These are phyloP conservation scores for Angomonas deanei DNA, from an alignment of 208 protist genomes.

Conservation along the genomic window DNA sequence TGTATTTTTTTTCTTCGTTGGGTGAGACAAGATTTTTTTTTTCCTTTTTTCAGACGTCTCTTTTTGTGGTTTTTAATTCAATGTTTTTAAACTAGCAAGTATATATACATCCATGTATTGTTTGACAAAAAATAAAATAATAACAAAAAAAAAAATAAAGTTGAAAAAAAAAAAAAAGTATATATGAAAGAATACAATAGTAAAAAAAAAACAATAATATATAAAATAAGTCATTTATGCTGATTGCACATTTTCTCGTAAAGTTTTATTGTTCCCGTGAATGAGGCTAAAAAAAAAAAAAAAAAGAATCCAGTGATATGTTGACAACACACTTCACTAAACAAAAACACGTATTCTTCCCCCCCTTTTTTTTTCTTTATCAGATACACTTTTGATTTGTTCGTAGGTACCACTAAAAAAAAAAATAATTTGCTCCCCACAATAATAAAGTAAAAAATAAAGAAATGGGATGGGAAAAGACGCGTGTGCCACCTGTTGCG, in stretches of 20 bases:
- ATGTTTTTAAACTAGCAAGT: not conserved
- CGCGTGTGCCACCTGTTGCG: constrained; percentile 70
- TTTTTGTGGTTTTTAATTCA: constrained; percentile 1
- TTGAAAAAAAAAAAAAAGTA: not conserved
- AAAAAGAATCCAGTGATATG: not conserved
- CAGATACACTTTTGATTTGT: not conserved
- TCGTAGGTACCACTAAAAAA: no score
- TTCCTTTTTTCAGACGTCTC: not conserved
- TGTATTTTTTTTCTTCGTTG: constrained; percentile 2
- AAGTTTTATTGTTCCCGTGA: not conserved
- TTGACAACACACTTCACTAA: not conserved
- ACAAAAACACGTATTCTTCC: not conserved
- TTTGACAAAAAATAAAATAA: not conserved
- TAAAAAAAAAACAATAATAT: not conserved
- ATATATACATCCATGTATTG: constrained; percentile 6
- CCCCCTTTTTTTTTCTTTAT: not conserved
- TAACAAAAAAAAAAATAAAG: constrained; percentile 14
- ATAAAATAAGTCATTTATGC: not conserved
- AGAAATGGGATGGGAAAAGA: constrained; percentile 39
- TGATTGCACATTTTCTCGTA: not conserved
- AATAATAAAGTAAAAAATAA: constrained; percentile 1
- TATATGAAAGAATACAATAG: not conserved
- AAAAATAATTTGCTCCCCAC: not conserved
- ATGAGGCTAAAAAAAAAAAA: constrained; percentile 14
- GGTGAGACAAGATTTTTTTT: no score